A percentile compares a stretch with the other conserved stretches of the same genome.
Conservation (phyloP, 148 eudicot genomes). For the Vaccinium vitisidaea region DNA sequence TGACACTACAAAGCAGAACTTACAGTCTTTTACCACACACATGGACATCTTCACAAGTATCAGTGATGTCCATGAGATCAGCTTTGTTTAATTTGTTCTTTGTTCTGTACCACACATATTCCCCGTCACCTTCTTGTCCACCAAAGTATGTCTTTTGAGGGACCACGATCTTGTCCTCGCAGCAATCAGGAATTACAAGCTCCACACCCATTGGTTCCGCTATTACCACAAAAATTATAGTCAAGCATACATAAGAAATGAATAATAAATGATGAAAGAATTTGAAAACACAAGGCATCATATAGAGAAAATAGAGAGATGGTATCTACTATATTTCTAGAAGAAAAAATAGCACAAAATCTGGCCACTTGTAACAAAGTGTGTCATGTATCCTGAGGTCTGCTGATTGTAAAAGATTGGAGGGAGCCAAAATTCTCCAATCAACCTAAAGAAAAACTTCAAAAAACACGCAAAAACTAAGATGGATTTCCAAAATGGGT, state of each 20-base stretch:
- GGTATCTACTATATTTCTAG: not conserved
- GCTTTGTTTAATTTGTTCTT: slow-evolving; percentile 50
- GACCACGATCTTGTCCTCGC: slow-evolving; percentile 61
- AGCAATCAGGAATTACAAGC: slow-evolving; percentile 70
- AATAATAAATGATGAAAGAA: not conserved
- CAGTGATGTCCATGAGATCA: slow-evolving; percentile 49
- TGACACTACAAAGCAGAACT: slow-evolving; percentile 28
- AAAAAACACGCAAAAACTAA: not conserved
- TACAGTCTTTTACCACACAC: slow-evolving; percentile 64
- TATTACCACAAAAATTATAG: slow-evolving; percentile 23
- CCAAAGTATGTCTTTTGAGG: slow-evolving; percentile 83
- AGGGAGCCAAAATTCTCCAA: not conserved
- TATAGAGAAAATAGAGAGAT: slow-evolving; percentile 1
- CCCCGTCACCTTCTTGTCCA: slow-evolving; percentile 82
- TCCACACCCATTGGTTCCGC: slow-evolving; percentile 85
- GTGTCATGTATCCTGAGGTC: not conserved
- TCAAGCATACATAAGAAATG: not conserved
- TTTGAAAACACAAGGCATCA: not conserved
- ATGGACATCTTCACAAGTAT: slow-evolving; percentile 38
- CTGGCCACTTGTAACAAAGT: not conserved
- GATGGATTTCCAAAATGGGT: not conserved
- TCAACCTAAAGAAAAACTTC: not conserved
- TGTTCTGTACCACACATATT: slow-evolving; percentile 77
- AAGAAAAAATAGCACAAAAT: not conserved
- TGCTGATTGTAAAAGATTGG: not conserved